Base-by-base conservation (phyloP, 2,329 filamentous ascomycete genomes). In the Bipolaris gigantea region DNA sequence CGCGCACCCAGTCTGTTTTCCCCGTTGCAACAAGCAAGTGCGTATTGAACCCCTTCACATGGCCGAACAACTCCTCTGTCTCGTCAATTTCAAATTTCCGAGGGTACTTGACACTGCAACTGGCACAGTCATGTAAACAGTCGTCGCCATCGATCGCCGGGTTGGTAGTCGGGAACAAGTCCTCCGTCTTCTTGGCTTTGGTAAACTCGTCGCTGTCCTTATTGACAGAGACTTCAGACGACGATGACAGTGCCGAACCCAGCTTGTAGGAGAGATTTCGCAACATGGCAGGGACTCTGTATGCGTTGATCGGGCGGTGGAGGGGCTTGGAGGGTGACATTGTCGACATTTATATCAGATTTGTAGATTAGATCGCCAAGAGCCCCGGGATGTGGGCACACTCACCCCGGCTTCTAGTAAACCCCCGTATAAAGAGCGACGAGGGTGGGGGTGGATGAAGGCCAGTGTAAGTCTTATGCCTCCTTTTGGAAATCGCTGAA, bases 1-100 rank as follows among this genome's bases (percentile, higher is more conserved):
- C 89, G 56, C 90, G 79, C 69, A 93, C 89, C 94, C 94, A 99
- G 76, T 99, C 94, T 23, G 87, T 83, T 83, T 97, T 96, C 57
- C 92, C 90, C n/a, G 94, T 99, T 21, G 91, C 94, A 15, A 97
- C 91, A 30, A 99, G 79, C 57, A 96, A 72, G 76, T 99, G 94
- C 18, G 92, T 94, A 67, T 85, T 87, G 89, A 91, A 97, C 33
- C 86, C 90, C 69, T 91, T 89, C 59, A 97, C 84, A 55, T 89
- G 81, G 0, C 93, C 94, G 71, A 95, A 97, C 44, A 99, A 77
- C 65, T 86, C 79, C 70, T 96, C 91, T 6, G 81, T 78, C 72
- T 88, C 83, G 53, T 97, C 89, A 50, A 96, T 85, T 4, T 79
- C 79, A 70, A 85, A 88, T 61, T 83, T 85, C 68, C 87, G 85